Percentiles rank a stretch among this genome's conserved stretches.
Conservation (phyloP, 495 filamentous ascomycete genomes). For the Rhizodiscina lignyota region DNA sequence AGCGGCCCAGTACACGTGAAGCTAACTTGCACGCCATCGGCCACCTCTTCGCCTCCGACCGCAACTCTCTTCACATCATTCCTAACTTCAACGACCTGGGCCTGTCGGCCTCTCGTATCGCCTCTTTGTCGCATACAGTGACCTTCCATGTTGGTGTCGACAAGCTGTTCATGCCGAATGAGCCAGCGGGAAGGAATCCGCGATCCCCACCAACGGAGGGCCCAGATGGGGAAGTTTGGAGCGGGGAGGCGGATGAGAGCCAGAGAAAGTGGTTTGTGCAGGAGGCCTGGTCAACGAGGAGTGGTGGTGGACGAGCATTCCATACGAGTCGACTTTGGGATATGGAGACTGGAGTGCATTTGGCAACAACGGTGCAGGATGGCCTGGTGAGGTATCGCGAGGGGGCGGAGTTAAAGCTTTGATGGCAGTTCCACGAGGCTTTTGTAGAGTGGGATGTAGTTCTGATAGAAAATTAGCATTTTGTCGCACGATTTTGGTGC, state of each 20-base stretch:
- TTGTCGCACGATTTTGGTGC: too few relatives aligned
- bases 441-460: too few relatives aligned
- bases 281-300: neutral
- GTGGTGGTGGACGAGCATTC: neutral
- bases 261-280: constrained; percentile 1
- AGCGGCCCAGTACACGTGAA: constrained; percentile 29
- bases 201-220: neutral
- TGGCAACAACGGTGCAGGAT: constrained; percentile 1
- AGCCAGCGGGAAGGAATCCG: neutral
- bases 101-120: neutral
- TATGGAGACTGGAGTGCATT: neutral
- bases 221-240: neutral
- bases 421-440: constrained; percentile 1
- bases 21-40: constrained; percentile 42
- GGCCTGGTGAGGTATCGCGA: neutral
- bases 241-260: neutral
- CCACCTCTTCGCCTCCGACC: constrained; percentile 51
- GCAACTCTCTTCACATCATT: constrained; percentile 50
- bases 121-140: neutral
- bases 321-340: neutral
- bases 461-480: too few relatives aligned
- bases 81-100: constrained; percentile 1
- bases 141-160: neutral
- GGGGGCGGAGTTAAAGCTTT: neutral
- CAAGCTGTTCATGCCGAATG: constrained; percentile 20